Evolutionary conservation across 257 asterid species (phyloP).

Genomic region (Solanum verrucosum): DNA sequence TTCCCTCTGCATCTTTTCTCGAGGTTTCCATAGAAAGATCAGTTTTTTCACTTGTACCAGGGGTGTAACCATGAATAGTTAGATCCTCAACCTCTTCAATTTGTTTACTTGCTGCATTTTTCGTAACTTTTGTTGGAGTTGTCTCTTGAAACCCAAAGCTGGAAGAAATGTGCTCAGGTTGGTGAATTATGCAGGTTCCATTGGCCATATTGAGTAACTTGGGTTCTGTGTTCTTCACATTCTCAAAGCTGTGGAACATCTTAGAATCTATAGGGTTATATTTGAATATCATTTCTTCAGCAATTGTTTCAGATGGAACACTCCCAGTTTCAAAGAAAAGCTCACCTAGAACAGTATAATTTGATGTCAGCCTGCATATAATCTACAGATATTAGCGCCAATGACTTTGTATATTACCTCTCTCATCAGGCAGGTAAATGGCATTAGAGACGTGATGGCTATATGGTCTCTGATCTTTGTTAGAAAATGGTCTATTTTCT

Average conservation of each 20-base stretch:
- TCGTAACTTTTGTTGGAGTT: not conserved
- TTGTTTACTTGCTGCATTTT: not conserved
- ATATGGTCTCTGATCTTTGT: constrained; percentile 11
- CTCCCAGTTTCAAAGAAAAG: constrained; percentile 11
- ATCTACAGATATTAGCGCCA: not conserved
- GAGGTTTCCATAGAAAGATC: constrained; percentile 1
- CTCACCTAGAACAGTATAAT: constrained; percentile 8
- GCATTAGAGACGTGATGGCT: constrained; percentile 8
- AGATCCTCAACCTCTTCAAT: constrained; percentile 1
- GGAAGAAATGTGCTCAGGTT: not conserved
- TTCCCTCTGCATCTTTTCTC: not conserved
- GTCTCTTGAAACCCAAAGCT: constrained; percentile 1
- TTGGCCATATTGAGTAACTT: constrained; percentile 2
- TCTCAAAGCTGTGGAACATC: constrained; percentile 18
- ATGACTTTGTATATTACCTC: constrained; percentile 27
- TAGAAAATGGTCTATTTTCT: constrained; percentile 11
- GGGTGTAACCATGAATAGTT: not conserved
- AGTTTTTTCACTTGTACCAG: not conserved
- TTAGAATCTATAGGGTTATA: constrained; percentile 27
- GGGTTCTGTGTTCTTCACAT: constrained; percentile 8
- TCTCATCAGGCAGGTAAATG: constrained; percentile 10
- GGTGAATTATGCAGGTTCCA: constrained; percentile 4
- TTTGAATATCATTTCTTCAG: constrained; percentile 24
- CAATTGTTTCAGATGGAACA: constrained; percentile 11
- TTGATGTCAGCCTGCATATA: not conserved